Evolutionary conservation across 2,329 filamentous ascomycete genomes (phyloP), one percentile per base, ranked within the genome.

Genomic region (Cladobotryum mycophilum): DNA sequence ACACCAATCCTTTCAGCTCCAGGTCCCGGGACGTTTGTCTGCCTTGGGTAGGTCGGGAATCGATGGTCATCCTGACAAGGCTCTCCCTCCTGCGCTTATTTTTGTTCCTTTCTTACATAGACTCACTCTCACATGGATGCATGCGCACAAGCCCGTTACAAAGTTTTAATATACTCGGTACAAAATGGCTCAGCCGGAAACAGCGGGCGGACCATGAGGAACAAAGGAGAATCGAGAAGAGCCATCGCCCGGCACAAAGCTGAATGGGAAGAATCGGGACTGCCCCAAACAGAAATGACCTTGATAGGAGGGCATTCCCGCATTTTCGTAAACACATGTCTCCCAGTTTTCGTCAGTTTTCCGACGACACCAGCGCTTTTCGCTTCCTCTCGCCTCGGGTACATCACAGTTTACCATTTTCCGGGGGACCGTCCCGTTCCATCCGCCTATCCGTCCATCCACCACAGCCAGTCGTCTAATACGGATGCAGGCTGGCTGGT

Each of bases 341-440:
- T 30, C 25, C 25, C 25, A 7, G 2, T 8, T 30, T 6, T 30
- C 25, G 25, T 30, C 25, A 11, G 4, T 30, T 30, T 30, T 11
- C 9, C 9, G 25, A 30, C 3, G 6, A 30, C 6, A 5, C 25
- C 6, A 30, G 25, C 25, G 25, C 25, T 30, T 30, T 30, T 30
- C 25, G 25, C 25, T 11, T 30, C 25, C 25, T 30, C 25, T 30
- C 25, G 25, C 25, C 25, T 30, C 25, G 25, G 25, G 25, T 30
- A 15, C 13, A 45, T 20, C 4, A 17, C 42, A 33, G 18, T 13
- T n/a, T 22, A 13, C 15, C 18, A 43, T 47, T 50, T 15, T 18
- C 40, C 33, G 48, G 36, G 36, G 52, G 52, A 38, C 18, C 52
- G 49, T 53, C 52, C 52, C 52, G 48, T 48, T 41, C 48, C 52